Conservation (phyloP, 768 basidiomycete species). For the Tubosaeta brunneosetosa region DNA sequence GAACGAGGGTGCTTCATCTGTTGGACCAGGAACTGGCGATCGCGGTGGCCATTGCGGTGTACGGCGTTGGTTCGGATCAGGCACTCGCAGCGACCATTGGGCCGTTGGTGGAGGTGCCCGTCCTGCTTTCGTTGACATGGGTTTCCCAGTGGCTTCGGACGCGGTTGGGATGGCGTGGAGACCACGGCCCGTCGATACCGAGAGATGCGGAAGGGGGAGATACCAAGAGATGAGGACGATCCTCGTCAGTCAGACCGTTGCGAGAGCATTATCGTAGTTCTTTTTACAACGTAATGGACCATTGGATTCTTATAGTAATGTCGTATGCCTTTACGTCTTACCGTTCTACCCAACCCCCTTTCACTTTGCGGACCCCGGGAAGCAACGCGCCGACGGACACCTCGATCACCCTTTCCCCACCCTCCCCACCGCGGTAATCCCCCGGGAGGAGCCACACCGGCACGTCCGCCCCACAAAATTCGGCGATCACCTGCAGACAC, state of each 20-base stretch:
- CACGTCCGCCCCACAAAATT: constrained; percentile 75
- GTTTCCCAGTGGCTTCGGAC: constrained; percentile 46
- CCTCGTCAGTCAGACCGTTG: too few species aligned
- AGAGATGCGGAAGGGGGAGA: constrained; percentile 33
- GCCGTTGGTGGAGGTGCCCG: constrained; percentile 76
- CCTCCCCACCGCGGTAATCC: constrained; percentile 41
- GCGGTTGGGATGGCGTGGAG: constrained; percentile 37
- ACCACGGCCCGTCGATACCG: background rate
- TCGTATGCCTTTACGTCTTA: too few species aligned
- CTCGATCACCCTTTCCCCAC: constrained; percentile 43
- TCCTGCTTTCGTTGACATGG: constrained; percentile 65
- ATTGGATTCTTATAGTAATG: too few species aligned
- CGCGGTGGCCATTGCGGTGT: constrained; percentile 73
- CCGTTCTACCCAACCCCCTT: too few species aligned
- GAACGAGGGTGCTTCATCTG: background rate
- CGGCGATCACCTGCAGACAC: constrained; percentile 85
- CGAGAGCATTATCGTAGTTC: too few species aligned
- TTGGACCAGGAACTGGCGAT: constrained; percentile 67
- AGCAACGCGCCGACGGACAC: constrained; percentile 66
- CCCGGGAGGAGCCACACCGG: constrained; percentile 68
- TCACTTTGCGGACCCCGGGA: too few species aligned
- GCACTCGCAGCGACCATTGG: constrained; percentile 80
- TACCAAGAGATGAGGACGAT: too few species aligned
- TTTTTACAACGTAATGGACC: too few species aligned
- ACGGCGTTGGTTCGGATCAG: constrained; percentile 72